Percentiles rank a stretch among this genome's conserved stretches.
Conservation (phyloP, 2,329 filamentous ascomycete genomes). For the Triangularia setosa region DNA sequence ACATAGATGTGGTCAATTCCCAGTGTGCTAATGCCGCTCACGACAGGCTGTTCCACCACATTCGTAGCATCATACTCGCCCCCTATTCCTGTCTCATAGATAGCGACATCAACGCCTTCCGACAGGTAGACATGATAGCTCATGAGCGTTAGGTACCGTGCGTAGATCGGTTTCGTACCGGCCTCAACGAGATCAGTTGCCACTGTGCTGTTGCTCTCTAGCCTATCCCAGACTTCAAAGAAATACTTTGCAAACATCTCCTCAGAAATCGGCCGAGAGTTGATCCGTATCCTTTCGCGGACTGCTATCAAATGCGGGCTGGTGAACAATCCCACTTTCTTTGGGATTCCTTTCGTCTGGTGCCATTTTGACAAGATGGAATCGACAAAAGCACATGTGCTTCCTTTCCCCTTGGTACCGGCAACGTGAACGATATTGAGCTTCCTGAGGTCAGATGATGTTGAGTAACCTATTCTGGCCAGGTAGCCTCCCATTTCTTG, state of each 20-base stretch:
- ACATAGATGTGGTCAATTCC: conserved; percentile 65
- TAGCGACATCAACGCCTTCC: conserved; percentile 58
- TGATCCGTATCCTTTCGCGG: conserved; percentile 62
- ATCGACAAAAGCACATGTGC: conserved; percentile 64
- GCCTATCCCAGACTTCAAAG: conserved; percentile 62
- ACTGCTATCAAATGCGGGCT: conserved; percentile 66
- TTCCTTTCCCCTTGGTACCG: conserved; percentile 75
- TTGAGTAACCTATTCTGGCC: conserved; percentile 67
- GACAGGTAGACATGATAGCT: conserved; percentile 63
- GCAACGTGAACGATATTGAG: conserved; percentile 67
- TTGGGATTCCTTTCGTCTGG: conserved; percentile 28
- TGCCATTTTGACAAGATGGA: conserved; percentile 57
- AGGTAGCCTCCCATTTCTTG: conserved; percentile 81
- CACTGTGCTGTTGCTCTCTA: conserved; percentile 37
- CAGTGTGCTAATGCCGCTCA: conserved; percentile 57
- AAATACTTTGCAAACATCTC: conserved; percentile 61
- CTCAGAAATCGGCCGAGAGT: conserved; percentile 55
- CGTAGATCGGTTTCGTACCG: conserved; percentile 51
- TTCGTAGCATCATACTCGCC: conserved; percentile 69
- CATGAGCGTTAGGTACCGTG: conserved; percentile 62
- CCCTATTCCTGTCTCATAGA: conserved; percentile 65
- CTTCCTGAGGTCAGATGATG: conserved; percentile 47
- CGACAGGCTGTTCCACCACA: conserved; percentile 54
- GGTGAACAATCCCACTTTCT: conserved; percentile 60
- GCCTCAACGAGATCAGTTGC: conserved; percentile 31